Percentiles rank a stretch among this genome's conserved stretches.
phyloP scores from a whole-genome alignment of 106 monocot genomes.

The Triglochin maritima region DNA sequence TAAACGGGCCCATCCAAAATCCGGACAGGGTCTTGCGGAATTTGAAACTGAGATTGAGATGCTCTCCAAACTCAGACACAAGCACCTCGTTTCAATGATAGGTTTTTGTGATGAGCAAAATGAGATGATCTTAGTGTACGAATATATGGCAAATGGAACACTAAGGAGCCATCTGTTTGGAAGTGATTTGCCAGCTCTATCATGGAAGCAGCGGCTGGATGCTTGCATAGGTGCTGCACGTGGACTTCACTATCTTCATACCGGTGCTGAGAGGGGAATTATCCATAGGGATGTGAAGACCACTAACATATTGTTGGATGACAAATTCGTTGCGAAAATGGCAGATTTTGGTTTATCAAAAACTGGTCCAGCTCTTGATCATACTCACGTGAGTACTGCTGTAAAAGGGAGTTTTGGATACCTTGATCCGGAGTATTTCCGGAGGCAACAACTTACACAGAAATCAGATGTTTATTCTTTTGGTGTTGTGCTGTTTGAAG shows the following conservation, averaged over 20 bases:
- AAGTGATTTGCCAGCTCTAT: conserved; percentile 33
- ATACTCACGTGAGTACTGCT: conserved; percentile 83
- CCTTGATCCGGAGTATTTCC: conserved; percentile 79
- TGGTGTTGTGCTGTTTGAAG: conserved; percentile 80
- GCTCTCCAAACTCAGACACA: conserved; percentile 74
- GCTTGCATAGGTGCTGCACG: conserved; percentile 75
- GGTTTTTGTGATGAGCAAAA: conserved; percentile 81
- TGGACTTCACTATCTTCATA: conserved; percentile 86
- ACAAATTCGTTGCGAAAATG: conserved; percentile 67
- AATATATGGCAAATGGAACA: conserved; percentile 86
- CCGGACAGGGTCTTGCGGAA: conserved; percentile 60
- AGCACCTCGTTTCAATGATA: conserved; percentile 68
- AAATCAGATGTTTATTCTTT: conserved; percentile 92
- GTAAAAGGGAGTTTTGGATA: conserved; percentile 88
- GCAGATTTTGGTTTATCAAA: conserved; percentile 79
- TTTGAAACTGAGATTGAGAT: conserved; percentile 86
- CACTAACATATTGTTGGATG: conserved; percentile 71
- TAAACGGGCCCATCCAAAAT: conserved; percentile 50
- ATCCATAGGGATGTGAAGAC: conserved; percentile 86
- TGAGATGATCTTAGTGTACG: conserved; percentile 89
- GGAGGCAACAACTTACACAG: conserved; percentile 67
- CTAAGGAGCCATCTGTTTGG: conserved; percentile 73
- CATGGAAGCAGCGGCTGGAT: conserved; percentile 68
- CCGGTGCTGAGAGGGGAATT: conserved; percentile 55
- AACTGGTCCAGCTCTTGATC: conserved; percentile 50